Evolutionary conservation across 2,329 filamentous ascomycete genomes (phyloP), one percentile per base, ranked within the genome.

Genomic region (Fusarium aywerte): DNA sequence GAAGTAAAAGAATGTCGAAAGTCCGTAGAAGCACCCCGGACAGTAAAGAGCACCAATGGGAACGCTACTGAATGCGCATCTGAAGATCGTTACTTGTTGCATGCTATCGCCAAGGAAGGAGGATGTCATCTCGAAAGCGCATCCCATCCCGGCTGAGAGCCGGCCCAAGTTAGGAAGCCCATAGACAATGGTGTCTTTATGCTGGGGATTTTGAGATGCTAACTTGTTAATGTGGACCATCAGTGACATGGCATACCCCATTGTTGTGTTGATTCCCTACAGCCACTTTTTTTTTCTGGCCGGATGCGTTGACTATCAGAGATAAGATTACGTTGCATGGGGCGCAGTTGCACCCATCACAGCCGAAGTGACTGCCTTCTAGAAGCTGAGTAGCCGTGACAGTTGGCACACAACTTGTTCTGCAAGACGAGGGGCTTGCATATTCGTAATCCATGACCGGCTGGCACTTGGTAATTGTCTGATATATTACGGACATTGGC

Each of bases 111-210:
- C 65, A 58, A 60, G 61, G 55, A 54, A 58, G 45, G 43, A 61
- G 54, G 43, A 58, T 67, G 60, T 57, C 58, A 69, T 72, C 60
- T 68, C 55, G 49, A 49, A 49, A 63, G 48, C 51, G 43, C 47
- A 65, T 68, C 59, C 67, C 48, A 36, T 66, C 65, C 35, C 55
- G 70, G 68, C 70, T 72, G 70, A 71, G 70, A 59, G 52, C 55
- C 31, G 35, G 20, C 45, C 18, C 49, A 35, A 47, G 58, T 35
- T 52, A 52, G 58, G 32, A 50, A 64, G 64, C 54, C 53, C 67
- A 31, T 20, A 45, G 43, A 57, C 60, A 63, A 42, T 42, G 25
- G 39, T 25, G 33, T 59, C 38, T 48, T 44, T 53, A 10, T 48
- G 43, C 44, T 44, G 13, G 7, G 20, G 25, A 47, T 50, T 39